Conservation (phyloP, 108 stramenopile species). For the Chaetoceros muelleri region DNA sequence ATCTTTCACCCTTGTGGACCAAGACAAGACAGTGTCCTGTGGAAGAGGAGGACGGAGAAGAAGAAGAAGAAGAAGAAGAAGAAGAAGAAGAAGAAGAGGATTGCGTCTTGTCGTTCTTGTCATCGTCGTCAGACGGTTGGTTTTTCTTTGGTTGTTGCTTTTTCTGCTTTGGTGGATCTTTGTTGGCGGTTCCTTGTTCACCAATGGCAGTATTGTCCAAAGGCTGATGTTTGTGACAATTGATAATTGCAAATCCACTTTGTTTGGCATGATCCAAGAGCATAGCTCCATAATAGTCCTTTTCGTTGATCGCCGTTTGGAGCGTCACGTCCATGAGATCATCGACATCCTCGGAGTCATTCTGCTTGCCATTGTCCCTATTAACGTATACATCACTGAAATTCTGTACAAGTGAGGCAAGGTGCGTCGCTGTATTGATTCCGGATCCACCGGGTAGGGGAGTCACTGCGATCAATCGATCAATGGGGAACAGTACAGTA, state of each 20-base stretch:
- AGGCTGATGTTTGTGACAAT: slow-evolving; percentile 30
- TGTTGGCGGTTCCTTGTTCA: no score
- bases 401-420: slow-evolving; percentile 19
- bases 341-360: slow-evolving; percentile 2
- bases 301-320: slow-evolving; percentile 56
- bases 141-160: slow-evolving; percentile 2
- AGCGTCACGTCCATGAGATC: slow-evolving; percentile 17
- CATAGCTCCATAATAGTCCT: slow-evolving; percentile 57
- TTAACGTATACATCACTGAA: neutral
- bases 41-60: no score
- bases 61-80: no score
- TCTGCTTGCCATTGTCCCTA: neutral
- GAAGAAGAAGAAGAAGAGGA: no score
- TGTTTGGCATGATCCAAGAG: slow-evolving; percentile 33
- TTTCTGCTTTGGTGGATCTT: no score
- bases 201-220: slow-evolving; percentile 3
- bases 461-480: no score
- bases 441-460: slow-evolving; percentile 61
- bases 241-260: slow-evolving; percentile 43
- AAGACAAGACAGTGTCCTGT: slow-evolving; percentile 73
- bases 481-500: no score
- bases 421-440: slow-evolving; percentile 67
- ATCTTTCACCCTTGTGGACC: slow-evolving; percentile 49
- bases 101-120: no score
- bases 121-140: no score